Percentiles rank a stretch among this genome's conserved stretches.
phyloP scores from a whole-genome alignment of 164 flowering plant species.

The Cinnamomum micranthum region DNA sequence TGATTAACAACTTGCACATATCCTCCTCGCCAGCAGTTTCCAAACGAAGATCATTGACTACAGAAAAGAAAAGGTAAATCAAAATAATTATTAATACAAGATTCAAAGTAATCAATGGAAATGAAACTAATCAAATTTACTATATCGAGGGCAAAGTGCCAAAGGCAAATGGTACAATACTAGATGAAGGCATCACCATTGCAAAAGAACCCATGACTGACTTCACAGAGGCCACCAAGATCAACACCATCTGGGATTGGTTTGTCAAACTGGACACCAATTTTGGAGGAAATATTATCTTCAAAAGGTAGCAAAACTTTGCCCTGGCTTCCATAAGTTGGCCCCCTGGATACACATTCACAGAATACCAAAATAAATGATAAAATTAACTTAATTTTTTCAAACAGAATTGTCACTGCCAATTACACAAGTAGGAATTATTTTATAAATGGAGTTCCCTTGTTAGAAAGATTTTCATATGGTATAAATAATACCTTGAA shows the following conservation, averaged over 20 bases:
- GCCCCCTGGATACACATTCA: slow-evolving; percentile 51
- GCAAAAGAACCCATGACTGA: slow-evolving; percentile 76
- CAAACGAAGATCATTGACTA: slow-evolving; percentile 68
- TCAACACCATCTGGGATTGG: slow-evolving; percentile 81
- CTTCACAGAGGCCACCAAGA: slow-evolving; percentile 74
- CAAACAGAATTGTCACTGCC: too few species aligned
- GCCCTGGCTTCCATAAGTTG: slow-evolving; percentile 61
- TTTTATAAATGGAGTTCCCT: background rate
- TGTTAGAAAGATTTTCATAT: background rate
- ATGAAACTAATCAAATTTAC: background rate
- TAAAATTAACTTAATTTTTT: too few species aligned
- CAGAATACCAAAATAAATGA: background rate
- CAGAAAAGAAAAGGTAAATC: slow-evolving; percentile 7
- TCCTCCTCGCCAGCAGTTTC: slow-evolving; percentile 61
- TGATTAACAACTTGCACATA: slow-evolving; percentile 62
- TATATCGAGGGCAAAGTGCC: background rate
- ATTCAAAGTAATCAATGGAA: background rate
- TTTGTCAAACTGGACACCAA: slow-evolving; percentile 84
- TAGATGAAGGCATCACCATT: slow-evolving; percentile 43
- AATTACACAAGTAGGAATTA: too few species aligned
- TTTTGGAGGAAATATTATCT: slow-evolving; percentile 64
- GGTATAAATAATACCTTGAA: slow-evolving; percentile 43
- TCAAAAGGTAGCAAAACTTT: slow-evolving; percentile 75
- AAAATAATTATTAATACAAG: background rate
- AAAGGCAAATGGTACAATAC: background rate